phyloP scores from a whole-genome alignment of 768 basidiomycete species.

The Russula abietina region DNA sequence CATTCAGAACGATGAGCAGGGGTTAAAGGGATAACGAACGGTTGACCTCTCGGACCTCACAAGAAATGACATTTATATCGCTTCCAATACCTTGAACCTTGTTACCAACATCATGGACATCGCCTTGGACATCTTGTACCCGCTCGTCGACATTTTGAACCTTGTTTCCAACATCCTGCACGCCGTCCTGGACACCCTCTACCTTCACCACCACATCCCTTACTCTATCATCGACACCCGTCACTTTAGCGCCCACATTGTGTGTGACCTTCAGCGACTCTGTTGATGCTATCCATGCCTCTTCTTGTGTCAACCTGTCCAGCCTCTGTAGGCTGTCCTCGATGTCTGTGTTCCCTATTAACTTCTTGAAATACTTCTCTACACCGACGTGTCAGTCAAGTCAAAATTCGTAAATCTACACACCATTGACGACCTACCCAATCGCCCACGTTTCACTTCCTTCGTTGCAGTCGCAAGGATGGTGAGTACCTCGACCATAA shows the following conservation, averaged over 20 bases:
- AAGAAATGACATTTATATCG: too few relatives aligned
- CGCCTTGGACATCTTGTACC: neutral
- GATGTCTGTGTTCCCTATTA: neutral
- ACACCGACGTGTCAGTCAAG: neutral
- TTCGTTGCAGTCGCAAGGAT: neutral
- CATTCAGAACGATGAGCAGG: neutral
- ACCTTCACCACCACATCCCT: neutral
- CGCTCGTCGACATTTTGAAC: neutral
- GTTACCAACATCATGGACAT: neutral
- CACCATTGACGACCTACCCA: neutral
- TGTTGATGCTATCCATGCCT: neutral
- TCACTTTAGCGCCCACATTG: neutral
- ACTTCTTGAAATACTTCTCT: neutral
- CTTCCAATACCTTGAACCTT: too few relatives aligned
- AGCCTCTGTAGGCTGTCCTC: neutral
- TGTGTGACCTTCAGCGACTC: neutral
- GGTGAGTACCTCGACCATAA: neutral
- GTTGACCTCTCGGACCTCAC: neutral
- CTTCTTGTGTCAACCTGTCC: neutral
- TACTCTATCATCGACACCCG: neutral
- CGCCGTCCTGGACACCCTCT: neutral
- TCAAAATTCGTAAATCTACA: neutral
- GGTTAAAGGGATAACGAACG: neutral
- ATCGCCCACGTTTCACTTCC: neutral
- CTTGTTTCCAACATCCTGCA: neutral